Evolutionary conservation across 768 basidiomycete species (phyloP).

Genomic region (Hericium coralloides): DNA sequence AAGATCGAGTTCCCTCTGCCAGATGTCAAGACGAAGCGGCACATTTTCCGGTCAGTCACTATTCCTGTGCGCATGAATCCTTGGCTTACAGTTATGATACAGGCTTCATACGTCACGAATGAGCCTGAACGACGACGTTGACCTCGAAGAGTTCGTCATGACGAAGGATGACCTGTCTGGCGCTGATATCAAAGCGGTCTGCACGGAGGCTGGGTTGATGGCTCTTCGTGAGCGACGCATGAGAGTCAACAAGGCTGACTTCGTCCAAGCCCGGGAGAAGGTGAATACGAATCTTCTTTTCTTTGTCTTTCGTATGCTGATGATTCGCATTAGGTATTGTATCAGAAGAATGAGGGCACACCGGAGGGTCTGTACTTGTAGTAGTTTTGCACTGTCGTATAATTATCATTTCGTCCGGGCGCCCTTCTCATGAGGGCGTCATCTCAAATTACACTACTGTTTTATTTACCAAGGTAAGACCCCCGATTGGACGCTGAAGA

Average conservation of each 20-base stretch:
- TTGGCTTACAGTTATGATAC: slow-evolving; percentile 6
- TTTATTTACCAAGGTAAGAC: too few species aligned
- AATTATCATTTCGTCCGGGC: too few species aligned
- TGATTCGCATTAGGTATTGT: slow-evolving; percentile 50
- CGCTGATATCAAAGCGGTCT: slow-evolving; percentile 98
- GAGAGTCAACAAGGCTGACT: slow-evolving; percentile 88
- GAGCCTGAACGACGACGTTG: slow-evolving; percentile 82
- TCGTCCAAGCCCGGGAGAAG: slow-evolving; percentile 89
- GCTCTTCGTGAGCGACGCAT: slow-evolving; percentile 92
- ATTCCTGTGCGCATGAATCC: neutral
- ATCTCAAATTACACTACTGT: too few species aligned
- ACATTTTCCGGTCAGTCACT: slow-evolving; percentile 77
- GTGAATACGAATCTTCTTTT: slow-evolving; percentile 30
- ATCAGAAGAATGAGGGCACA: slow-evolving; percentile 96
- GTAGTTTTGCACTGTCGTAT: neutral
- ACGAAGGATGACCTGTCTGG: slow-evolving; percentile 95
- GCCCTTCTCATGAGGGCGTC: too few species aligned
- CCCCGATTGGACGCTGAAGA: too few species aligned
- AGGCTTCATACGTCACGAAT: slow-evolving; percentile 92
- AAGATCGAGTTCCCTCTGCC: slow-evolving; percentile 99
- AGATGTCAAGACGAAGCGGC: slow-evolving; percentile 97
- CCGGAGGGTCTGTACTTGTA: slow-evolving; percentile 85
- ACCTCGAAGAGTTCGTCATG: slow-evolving; percentile 91
- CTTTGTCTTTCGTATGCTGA: slow-evolving; percentile 7
- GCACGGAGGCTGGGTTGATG: slow-evolving; percentile 95